Base-by-base conservation (phyloP, 2,329 filamentous ascomycete genomes). In the Arthrinium phaeospermum region DNA sequence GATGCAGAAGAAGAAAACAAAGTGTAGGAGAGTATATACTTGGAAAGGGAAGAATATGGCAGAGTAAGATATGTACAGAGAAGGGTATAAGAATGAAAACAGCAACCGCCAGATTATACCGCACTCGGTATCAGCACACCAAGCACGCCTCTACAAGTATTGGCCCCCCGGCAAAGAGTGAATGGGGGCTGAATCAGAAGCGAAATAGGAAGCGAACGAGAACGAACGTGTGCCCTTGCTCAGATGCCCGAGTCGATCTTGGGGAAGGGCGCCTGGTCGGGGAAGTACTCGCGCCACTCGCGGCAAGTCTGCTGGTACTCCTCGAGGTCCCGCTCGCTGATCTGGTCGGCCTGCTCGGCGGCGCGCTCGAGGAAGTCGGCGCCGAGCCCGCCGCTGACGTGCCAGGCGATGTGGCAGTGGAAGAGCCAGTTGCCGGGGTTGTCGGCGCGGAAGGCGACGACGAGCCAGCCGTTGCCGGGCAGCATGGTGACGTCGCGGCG, bases 391-490 rank as follows among this genome's bases (percentile, higher is more conserved):
- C 83, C 81, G 71, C 78, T 79, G 49, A 86, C 81, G 76, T 89
- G 87, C 85, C 83, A 86, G n/a, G 83, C 83, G 70, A 86, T 86
- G 76, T 86, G 84, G 78, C 84, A 86, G 74, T 86, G 84, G 77
- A 85, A 79, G n/a, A 85, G 75, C 83, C 84, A 85, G 44, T 81
- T 77, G 68, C 86, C 86, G 0, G 86, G 86, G 74, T 88, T 88
- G 76, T 89, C 83, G 0, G 84, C 81, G 68, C 79, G 76, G 77
- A 86, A 88, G 0, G 83, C 86, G 37, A 88, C 78, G 4, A 85
- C 82, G 12, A 88, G 73, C 76, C 84, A 85, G 0, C 86, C 86
- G n/a, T 76, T 77, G 6, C 76, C 78, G 0, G 84, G 83, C 14
- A 87, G 76, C 71, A 84, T 81, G 3, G 83, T 82, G 0, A 84